Evolutionary conservation across 2,329 filamentous ascomycete species (phyloP), one percentile per base, ranked within the genome.

Genomic region (Huntiella decipiens): DNA sequence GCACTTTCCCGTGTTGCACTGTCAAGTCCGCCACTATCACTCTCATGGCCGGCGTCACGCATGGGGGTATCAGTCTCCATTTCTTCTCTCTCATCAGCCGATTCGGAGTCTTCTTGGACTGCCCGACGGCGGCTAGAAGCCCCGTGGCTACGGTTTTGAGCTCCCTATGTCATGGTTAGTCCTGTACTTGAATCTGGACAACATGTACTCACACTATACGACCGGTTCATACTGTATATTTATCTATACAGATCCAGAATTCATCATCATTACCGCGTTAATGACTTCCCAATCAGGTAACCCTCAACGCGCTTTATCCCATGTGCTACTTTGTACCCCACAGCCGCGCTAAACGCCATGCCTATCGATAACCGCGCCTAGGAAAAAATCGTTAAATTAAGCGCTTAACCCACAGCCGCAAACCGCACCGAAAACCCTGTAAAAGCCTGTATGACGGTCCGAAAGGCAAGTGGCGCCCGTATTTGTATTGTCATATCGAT

Each of bases 1-100:
- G 73, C 68, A 32, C 77, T 58, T 52, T 74, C 69, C 36, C 22
- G 31, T 38, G 22, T 5, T 10, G 33, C 39, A 17, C 33, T 36
- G 17, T 54, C 60, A 38, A 57, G 59, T n/a, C 52, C 59, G 31
- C 51, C 53, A 13, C 12, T 34, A 12, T 36, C 19, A 7, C 38
- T 38, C 13, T 35, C 35, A 7, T 28, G 6, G 1, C n/a, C 13
- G 5, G 39, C 19, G 10, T 33, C 19, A 22, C 33, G 22, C 40
- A 43, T 43, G 6, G 8, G 17, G 2, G 31, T 43, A 19, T 43
- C 40, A 2, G 11, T 34, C 4, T 32, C 31, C 11, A 32, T 11
- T 17, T 43, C 40, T 10, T 10, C 12, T 10, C 13, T 12, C 15
- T 43, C 40, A 15, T 43, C 28, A 7, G 11, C n/a, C 1, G 40